These are phyloP conservation scores for Ganoderma lingzhi DNA, from an alignment of 1,284 basidiomycete species.

Conservation along the genomic window DNA sequence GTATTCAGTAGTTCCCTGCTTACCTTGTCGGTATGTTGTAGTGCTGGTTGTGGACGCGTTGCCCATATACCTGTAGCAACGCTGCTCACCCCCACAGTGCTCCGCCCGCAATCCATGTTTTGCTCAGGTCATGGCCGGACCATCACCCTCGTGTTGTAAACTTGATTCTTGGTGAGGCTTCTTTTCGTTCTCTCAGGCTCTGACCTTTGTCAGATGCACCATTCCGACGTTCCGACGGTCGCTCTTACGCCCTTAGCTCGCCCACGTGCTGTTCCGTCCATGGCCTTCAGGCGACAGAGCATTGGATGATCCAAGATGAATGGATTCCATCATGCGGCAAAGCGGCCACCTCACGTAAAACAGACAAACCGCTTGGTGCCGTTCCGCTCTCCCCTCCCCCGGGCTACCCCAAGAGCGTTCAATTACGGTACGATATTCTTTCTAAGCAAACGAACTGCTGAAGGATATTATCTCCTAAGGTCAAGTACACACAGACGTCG, in stretches of 20 bases:
- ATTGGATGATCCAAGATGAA: background rate
- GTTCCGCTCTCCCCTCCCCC: background rate
- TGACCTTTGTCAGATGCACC: conserved; percentile 3
- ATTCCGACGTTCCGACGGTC: conserved; percentile 1
- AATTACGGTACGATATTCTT: background rate
- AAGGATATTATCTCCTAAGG: background rate
- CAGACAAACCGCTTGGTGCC: background rate
- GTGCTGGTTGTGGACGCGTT: background rate
- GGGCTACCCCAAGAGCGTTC: background rate
- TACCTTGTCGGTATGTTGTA: conserved; percentile 3
- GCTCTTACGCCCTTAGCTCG: background rate
- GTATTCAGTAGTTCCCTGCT: conserved; percentile 12
- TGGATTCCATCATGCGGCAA: background rate
- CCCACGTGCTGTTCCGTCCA: background rate
- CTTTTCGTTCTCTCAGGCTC: background rate
- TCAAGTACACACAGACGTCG: background rate
- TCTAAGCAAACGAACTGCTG: background rate
- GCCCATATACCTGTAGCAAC: background rate
- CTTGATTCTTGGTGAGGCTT: background rate
- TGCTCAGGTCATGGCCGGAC: background rate
- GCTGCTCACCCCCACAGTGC: background rate
- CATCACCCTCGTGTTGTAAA: background rate
- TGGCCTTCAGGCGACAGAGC: background rate
- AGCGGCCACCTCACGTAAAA: background rate
- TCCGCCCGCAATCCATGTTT: background rate